Percentiles rank a stretch among this genome's conserved stretches.
phyloP scores from a whole-genome alignment of 441 rosid species.

The Macaranga tanarius region DNA sequence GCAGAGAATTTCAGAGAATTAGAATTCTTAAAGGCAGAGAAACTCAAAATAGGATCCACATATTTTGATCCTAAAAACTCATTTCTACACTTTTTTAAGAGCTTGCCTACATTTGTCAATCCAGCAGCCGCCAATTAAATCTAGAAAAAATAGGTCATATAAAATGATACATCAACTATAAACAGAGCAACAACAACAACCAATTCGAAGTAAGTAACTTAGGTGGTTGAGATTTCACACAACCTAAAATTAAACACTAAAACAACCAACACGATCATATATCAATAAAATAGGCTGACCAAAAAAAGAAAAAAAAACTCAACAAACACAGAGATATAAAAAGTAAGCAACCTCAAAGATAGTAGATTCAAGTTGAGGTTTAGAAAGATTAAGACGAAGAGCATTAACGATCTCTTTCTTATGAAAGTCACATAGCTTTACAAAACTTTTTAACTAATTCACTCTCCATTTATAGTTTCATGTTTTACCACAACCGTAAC shows the following conservation, averaged over 20 bases:
- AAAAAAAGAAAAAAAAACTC: neutral
- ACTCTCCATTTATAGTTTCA: slow-evolving; percentile 61
- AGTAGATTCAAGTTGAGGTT: slow-evolving; percentile 61
- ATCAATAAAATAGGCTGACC: neutral
- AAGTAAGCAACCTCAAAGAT: slow-evolving; percentile 62
- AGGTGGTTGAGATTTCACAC: no score
- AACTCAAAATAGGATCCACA: slow-evolving; percentile 71
- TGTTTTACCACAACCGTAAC: slow-evolving; percentile 48
- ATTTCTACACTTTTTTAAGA: slow-evolving; percentile 64
- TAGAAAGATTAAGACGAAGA: slow-evolving; percentile 59
- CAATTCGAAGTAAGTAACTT: no score
- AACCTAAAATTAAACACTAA: no score
- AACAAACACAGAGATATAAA: neutral
- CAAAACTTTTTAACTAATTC: slow-evolving; percentile 48
- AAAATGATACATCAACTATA: no score
- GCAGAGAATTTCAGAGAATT: no score
- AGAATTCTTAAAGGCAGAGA: slow-evolving; percentile 50
- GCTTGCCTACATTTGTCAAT: slow-evolving; percentile 59
- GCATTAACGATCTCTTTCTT: slow-evolving; percentile 58
- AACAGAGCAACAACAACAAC: no score
- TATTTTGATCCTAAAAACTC: slow-evolving; percentile 67
- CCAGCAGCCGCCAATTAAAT: no score
- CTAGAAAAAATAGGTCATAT: no score
- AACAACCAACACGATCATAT: no score
- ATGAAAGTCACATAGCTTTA: slow-evolving; percentile 47